Conservation (phyloP, 139 green algal species). For the Microglena sp. region DNA sequence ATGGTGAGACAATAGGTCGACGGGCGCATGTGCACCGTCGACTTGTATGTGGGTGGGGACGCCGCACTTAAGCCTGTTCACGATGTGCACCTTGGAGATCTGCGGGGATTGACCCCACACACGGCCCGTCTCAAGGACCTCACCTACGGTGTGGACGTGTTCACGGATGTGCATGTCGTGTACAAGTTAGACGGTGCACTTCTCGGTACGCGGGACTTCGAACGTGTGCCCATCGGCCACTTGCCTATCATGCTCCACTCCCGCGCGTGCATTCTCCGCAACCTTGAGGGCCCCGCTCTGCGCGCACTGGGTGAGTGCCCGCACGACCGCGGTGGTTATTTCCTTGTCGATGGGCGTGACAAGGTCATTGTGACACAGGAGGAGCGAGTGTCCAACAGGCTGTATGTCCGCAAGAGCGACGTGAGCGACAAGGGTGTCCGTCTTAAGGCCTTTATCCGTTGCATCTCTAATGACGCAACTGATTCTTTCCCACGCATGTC, state of each 20-base stretch:
- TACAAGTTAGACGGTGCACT: background rate
- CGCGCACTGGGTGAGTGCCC: conserved; percentile 67
- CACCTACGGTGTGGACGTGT: conserved; percentile 42
- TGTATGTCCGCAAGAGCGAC: conserved; percentile 45
- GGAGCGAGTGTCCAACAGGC: conserved; percentile 83
- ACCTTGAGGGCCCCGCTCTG: conserved; percentile 56
- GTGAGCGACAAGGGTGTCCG: background rate
- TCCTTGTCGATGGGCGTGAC: conserved; percentile 74
- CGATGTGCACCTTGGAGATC: background rate
- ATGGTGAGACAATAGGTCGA: background rate
- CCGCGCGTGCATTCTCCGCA: conserved; percentile 43
- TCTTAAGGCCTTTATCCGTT: background rate
- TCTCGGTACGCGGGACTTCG: conserved; percentile 47
- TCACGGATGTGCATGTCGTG: background rate
- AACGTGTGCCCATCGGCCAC: background rate
- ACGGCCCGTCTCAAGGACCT: conserved; percentile 90
- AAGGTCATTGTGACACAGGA: conserved; percentile 92
- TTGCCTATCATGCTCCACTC: conserved; percentile 86
- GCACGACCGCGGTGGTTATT: conserved; percentile 85
- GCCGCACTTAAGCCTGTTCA: background rate
- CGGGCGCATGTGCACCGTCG: background rate
- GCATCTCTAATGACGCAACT: background rate
- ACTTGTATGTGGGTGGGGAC: background rate
- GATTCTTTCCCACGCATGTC: conserved; percentile 10
- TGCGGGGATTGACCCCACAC: conserved; percentile 63